Evolutionary conservation across 1,284 basidiomycete genomes (phyloP), one percentile per base, ranked within the genome.

Genomic region (Stereum hirsutum): DNA sequence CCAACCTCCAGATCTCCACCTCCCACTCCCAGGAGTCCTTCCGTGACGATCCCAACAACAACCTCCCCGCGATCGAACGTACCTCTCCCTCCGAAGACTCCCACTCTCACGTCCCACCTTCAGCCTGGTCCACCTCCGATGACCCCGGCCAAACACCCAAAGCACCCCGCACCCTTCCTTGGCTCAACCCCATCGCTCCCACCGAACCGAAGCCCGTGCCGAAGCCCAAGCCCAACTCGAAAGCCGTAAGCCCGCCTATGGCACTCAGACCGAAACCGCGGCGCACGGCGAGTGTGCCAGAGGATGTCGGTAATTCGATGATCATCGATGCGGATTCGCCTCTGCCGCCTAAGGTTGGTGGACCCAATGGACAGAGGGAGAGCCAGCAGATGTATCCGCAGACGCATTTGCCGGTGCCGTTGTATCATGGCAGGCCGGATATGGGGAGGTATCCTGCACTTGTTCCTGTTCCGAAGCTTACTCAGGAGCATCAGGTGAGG

Each of bases 381-480:
- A n/a, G n/a, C n/a, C n/a, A n/a, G n/a, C n/a, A n/a, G n/a, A n/a
- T n/a, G n/a, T n/a, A n/a, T n/a, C 28, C 46, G 38, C 47, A 14
- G 24, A 56, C 54, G 15, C 55, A 56, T 42, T 57, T 74, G 27
- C 68, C 74, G 15, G 58, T 78, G 45, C 81, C 79, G 2, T 61
- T 81, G 17, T 71, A 81, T 48, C 66, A 68, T 25, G 72, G 72
- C n/a, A 74, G 72, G 51, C 62, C 67, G 41, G 6, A 15, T 20
- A 20, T 45, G n/a, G n/a, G n/a, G n/a, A 50, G 23, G 25, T 40
- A 45, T 5, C 43, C 47, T 26, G 12, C 24, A 10, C 35, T 46
- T 26, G 27, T 41, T 12, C 45, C 41, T 2, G 28, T 44, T 12
- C 31, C 38, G 27, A 44, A 28, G 41, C 41, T 26, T 28, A 5